Evolutionary conservation across 345 rosid genomes (phyloP).

Genomic region (Schrenkiella parvula): DNA sequence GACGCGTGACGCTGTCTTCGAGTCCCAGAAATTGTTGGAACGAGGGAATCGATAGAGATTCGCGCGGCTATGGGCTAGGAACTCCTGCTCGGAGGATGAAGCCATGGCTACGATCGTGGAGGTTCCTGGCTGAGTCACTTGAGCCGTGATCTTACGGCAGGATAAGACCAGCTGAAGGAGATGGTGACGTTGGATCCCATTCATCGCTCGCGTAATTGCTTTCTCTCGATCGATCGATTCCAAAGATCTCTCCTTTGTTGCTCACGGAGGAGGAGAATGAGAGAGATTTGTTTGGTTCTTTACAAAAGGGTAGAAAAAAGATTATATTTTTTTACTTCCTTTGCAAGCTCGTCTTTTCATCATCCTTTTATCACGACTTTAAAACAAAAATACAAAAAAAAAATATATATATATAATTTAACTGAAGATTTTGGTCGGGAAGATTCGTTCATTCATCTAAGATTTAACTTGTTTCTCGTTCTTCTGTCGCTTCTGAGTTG

Average conservation of each 20-base stretch:
- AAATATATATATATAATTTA: not conserved
- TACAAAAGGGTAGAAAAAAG: not conserved
- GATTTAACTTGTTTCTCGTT: constrained; percentile 16
- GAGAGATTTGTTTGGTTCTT: not conserved
- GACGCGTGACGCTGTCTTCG: constrained; percentile 66
- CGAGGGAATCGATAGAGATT: constrained; percentile 59
- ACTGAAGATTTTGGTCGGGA: not conserved
- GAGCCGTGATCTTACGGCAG: constrained; percentile 81
- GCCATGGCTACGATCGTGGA: constrained; percentile 86
- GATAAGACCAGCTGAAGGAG: constrained; percentile 77
- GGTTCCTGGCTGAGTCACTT: constrained; percentile 54
- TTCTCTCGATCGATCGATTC: not conserved
- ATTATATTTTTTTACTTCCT: not conserved
- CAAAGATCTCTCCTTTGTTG: not conserved
- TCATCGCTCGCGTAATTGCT: constrained; percentile 21
- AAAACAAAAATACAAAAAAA: not conserved
- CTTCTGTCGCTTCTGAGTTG: constrained; percentile 21
- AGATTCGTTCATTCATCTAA: not conserved
- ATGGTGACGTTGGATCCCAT: constrained; percentile 39
- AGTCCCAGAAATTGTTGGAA: constrained; percentile 54
- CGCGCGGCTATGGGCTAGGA: constrained; percentile 56
- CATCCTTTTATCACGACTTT: not conserved
- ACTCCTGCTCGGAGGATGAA: constrained; percentile 75
- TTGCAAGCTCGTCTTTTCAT: not conserved
- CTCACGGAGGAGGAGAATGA: not conserved